phyloP scores from a whole-genome alignment of 805 yeast species.

The Lipomyces oligophaga region DNA sequence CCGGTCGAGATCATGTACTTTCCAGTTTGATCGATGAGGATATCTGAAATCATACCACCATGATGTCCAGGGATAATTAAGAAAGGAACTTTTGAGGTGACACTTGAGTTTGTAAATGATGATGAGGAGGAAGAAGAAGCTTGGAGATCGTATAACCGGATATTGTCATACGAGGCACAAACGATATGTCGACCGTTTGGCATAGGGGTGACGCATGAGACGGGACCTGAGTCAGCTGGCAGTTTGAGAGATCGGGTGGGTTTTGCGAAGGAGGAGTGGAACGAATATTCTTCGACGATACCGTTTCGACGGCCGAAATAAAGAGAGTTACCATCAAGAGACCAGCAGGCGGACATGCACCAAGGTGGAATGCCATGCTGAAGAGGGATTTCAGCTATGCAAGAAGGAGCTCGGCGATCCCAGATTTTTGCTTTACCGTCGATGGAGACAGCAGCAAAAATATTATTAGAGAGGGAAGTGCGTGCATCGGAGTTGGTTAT shows the following conservation, averaged over 20 bases:
- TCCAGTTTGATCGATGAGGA: slow-evolving; percentile 77
- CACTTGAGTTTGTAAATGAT: slow-evolving; percentile 21
- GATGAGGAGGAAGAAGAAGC: background rate
- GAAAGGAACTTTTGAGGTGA: slow-evolving; percentile 55
- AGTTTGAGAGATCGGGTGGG: slow-evolving; percentile 62
- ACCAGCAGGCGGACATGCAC: slow-evolving; percentile 57
- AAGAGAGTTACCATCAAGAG: slow-evolving; percentile 70
- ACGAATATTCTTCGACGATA: slow-evolving; percentile 43
- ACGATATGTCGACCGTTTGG: slow-evolving; percentile 76
- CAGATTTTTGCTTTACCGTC: slow-evolving; percentile 80
- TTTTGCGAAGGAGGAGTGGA: slow-evolving; percentile 39
- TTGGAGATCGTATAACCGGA: slow-evolving; percentile 74
- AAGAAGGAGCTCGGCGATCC: slow-evolving; percentile 59
- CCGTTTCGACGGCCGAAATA: slow-evolving; percentile 89
- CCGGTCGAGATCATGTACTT: slow-evolving; percentile 85
- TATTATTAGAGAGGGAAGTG: slow-evolving; percentile 44
- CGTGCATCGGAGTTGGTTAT: no score
- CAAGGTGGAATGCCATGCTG: slow-evolving; percentile 82
- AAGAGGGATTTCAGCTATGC: slow-evolving; percentile 48
- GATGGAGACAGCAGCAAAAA: slow-evolving; percentile 74
- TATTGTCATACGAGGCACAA: slow-evolving; percentile 88
- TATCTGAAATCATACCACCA: slow-evolving; percentile 78
- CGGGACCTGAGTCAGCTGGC: slow-evolving; percentile 88
- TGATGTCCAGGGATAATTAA: slow-evolving; percentile 94
- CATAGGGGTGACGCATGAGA: slow-evolving; percentile 70